These are phyloP conservation scores for Zygosaccharomyces sapae DNA, from an alignment of 1,139 yeast species.

Conservation along the genomic window DNA sequence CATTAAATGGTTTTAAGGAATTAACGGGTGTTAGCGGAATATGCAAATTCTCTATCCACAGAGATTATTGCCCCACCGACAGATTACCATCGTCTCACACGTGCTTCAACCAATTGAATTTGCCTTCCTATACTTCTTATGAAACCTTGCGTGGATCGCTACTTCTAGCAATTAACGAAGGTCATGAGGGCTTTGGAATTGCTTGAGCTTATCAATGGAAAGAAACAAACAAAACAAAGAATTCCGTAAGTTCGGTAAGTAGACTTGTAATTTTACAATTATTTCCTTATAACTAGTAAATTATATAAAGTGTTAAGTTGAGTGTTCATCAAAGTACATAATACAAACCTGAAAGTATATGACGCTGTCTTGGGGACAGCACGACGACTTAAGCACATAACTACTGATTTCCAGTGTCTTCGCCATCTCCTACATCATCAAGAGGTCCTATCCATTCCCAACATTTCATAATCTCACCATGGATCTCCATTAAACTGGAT, in stretches of 20 bases:
- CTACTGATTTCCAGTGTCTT: background rate
- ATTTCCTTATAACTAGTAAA: background rate
- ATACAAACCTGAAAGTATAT: background rate
- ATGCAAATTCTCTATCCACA: conserved; percentile 82
- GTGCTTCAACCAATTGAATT: conserved; percentile 89
- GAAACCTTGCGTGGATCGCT: conserved; percentile 79
- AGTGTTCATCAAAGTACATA: background rate
- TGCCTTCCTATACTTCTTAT: conserved; percentile 89
- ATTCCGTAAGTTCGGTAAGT: too few relatives aligned
- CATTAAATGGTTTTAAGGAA: conserved; percentile 88
- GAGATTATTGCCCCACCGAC: conserved; percentile 81
- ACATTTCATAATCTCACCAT: conserved; percentile 82
- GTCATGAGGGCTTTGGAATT: conserved; percentile 89
- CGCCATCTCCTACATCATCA: conserved; percentile 2
- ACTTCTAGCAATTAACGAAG: conserved; percentile 85
- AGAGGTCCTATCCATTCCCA: conserved; percentile 77
- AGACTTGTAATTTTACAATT: background rate
- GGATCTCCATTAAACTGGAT: conserved; percentile 51
- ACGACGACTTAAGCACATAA: too few relatives aligned
- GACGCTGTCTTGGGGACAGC: too few relatives aligned
- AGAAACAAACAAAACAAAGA: background rate
- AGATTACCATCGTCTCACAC: conserved; percentile 95
- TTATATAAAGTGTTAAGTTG: background rate
- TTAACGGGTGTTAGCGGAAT: conserved; percentile 85
- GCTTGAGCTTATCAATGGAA: conserved; percentile 22